Conservation (phyloP, 495 filamentous ascomycete genomes). For the Articulospora tetracladia region DNA sequence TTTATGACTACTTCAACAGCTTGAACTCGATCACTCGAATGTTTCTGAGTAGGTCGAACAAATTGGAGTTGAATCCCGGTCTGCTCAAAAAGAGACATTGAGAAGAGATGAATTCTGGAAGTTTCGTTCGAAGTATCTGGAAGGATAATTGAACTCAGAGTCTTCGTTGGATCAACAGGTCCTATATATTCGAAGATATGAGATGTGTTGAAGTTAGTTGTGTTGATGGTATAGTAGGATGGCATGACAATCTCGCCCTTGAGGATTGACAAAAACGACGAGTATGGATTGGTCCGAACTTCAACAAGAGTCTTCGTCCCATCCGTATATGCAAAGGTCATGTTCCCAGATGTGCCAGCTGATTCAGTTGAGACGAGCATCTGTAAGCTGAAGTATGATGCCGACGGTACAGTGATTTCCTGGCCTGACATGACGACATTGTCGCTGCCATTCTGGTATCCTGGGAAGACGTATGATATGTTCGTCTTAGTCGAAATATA, state of each 20-base stretch:
- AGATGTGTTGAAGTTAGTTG: slow-evolving; percentile 45
- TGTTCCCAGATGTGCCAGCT: slow-evolving; percentile 37
- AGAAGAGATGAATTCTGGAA: slow-evolving; percentile 40
- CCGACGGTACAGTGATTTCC: slow-evolving; percentile 30
- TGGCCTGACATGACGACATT: slow-evolving; percentile 44
- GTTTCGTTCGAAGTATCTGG: slow-evolving; percentile 32
- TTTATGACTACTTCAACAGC: slow-evolving; percentile 48
- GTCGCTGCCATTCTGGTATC: slow-evolving; percentile 39
- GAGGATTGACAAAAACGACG: slow-evolving; percentile 42
- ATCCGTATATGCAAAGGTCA: slow-evolving; percentile 46
- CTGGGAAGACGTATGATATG: slow-evolving; percentile 42
- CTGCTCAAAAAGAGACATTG: slow-evolving; percentile 32
- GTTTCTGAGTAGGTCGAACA: slow-evolving; percentile 48
- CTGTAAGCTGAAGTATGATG: slow-evolving; percentile 41
- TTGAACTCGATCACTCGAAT: slow-evolving; percentile 37
- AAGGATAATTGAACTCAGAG: slow-evolving; percentile 37
- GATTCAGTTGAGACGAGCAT: slow-evolving; percentile 44
- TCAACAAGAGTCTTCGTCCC: slow-evolving; percentile 34
- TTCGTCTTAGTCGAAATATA: slow-evolving; percentile 38
- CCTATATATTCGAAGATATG: slow-evolving; percentile 48
- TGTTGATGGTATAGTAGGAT: slow-evolving; percentile 38
- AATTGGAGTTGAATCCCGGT: slow-evolving; percentile 38
- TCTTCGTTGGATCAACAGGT: slow-evolving; percentile 42
- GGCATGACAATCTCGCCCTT: slow-evolving; percentile 49
- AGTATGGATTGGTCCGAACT: slow-evolving; percentile 44